Conservation (phyloP, 805 yeast species). For the Saturnispora sekii region DNA sequence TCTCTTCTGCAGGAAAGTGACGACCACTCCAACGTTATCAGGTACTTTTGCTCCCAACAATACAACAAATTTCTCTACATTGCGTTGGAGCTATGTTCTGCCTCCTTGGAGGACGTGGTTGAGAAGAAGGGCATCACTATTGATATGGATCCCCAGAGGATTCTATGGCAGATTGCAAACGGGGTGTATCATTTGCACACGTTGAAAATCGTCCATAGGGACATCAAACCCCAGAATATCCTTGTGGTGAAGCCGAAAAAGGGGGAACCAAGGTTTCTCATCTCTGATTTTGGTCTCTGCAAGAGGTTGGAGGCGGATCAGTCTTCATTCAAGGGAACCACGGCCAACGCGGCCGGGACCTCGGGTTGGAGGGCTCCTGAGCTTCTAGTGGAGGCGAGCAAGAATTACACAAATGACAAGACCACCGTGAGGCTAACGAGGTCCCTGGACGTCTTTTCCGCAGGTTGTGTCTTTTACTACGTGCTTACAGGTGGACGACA, state of each 20-base stretch:
- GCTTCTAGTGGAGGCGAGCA: slow-evolving; percentile 29
- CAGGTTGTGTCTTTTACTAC: slow-evolving; percentile 91
- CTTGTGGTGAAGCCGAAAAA: slow-evolving; percentile 65
- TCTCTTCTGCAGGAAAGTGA: slow-evolving; percentile 84
- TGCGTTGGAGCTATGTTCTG: slow-evolving; percentile 85
- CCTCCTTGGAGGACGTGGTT: slow-evolving; percentile 79
- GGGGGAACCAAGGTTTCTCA: slow-evolving; percentile 50
- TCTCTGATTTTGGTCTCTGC: slow-evolving; percentile 94
- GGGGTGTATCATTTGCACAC: slow-evolving; percentile 86
- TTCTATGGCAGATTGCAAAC: slow-evolving; percentile 65
- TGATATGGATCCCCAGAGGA: slow-evolving; percentile 37
- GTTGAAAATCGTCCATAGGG: slow-evolving; percentile 87
- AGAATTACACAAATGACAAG: not conserved
- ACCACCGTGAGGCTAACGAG: slow-evolving; percentile 60
- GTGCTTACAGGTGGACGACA: slow-evolving; percentile 75
- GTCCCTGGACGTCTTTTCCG: slow-evolving; percentile 86
- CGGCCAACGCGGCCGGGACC: slow-evolving; percentile 91
- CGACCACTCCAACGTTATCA: slow-evolving; percentile 88
- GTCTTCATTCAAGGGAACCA: slow-evolving; percentile 86
- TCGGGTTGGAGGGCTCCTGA: slow-evolving; percentile 99
- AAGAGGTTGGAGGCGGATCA: slow-evolving; percentile 87
- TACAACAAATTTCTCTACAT: slow-evolving; percentile 82
- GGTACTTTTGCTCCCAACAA: slow-evolving; percentile 90
- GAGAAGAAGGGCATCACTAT: slow-evolving; percentile 38
- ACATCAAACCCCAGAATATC: slow-evolving; percentile 89